Evolutionary conservation across 164 flowering plant species (phyloP), one percentile per base, ranked within the genome.

Genomic region (Brasenia schreberi): DNA sequence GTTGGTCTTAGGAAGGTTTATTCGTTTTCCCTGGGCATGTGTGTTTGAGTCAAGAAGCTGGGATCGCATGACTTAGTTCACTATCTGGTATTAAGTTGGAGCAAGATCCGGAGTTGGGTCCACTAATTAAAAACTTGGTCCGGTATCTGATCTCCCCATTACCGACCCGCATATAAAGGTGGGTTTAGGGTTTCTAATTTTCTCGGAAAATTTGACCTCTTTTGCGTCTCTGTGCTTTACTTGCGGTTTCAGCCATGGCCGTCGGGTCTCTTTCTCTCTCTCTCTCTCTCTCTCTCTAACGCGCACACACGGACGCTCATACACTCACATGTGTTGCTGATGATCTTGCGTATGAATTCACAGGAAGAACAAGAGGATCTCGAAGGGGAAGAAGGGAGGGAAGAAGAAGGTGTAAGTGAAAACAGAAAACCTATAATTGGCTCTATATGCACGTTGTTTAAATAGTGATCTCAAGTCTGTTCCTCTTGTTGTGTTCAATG

Each of bases 351-450:
- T 56, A 45, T 62, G 60, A 16, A 1, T 59, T 56, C 59, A 49
- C 83, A 87, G 97, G 39, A 91, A 91, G 87, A 91, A 91, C 88
- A 91, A 91, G 92, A 76, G 97, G 80, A 91, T 91, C 69, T 91
- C 97, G 62, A 91, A 91, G 85, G 96, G 96, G 4, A 89, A 89
- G 84, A 89, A 91, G 77, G 94, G 96, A 72, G 89, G 94, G 64
- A 91, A 91, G 89, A 91, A 91, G 96, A 91, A 89, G 78, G 85
- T 86, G 93, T 88, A 64, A 82, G 97, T 82, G 44, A 33, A 5
- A 19, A 62, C n/a, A 11, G n/a, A 1, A 6, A n/a, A 19, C 12
- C 42, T 66, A 2, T 7, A 7, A 4, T 52, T 56, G 52, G 19
- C 59, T 56, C 12, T 12, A 10, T 53, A 52, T 53, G n/a, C 56